Base-by-base conservation (phyloP, 768 basidiomycete species). In the Xerocomellus intermedius region DNA sequence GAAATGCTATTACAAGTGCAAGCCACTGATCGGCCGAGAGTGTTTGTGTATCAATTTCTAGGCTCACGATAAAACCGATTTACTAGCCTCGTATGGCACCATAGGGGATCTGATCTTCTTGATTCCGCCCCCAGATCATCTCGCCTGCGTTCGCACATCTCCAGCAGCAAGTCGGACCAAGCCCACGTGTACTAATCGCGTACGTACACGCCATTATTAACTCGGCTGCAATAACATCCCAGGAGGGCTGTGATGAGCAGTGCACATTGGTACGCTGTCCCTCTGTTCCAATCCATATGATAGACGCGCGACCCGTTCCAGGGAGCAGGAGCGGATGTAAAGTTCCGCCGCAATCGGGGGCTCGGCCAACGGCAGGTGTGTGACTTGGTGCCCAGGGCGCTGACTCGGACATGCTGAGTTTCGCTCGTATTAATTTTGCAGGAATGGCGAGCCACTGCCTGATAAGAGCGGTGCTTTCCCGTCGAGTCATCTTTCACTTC, bases 341-440 rank as follows among this genome's bases (percentile, higher is more conserved):
- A 26, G 43, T 56, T 61, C 69, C 69, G 70, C 50, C 30, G 21
- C 33, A 35, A 21, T 46, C 70, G 69, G 70, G 46, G 48, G 32
- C 16, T 44, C 50, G 44, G 42, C 26, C 21, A 42, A 47, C 44
- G 47, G 41, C 42, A 55, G 56, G 56, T 57, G 58, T 57, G 50
- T 49, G 52, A 56, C 33, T 52, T 56, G 41, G 51, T 36, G 22
- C 50, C 56, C 48, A 36, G 51, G 59, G 56, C 69, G 35, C 64
- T 69, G 69, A n/a, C n/a, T n/a, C n/a, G n/a, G n/a, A 61, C 46
- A 24, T 24, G 38, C 43, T 32, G 32, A 32, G 26, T n/a, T 52
- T 56, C 39, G 30, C 52, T 32, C 50, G 41, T n/a, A 26, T 64
- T 64, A 57, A 64, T 65, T 62, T 65, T 42, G 64, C 65, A 58